A percentile compares a stretch with the other conserved stretches of the same genome.
phyloP scores from a whole-genome alignment of 2,329 filamentous ascomycete genomes.

The Didymellaceae sp. region DNA sequence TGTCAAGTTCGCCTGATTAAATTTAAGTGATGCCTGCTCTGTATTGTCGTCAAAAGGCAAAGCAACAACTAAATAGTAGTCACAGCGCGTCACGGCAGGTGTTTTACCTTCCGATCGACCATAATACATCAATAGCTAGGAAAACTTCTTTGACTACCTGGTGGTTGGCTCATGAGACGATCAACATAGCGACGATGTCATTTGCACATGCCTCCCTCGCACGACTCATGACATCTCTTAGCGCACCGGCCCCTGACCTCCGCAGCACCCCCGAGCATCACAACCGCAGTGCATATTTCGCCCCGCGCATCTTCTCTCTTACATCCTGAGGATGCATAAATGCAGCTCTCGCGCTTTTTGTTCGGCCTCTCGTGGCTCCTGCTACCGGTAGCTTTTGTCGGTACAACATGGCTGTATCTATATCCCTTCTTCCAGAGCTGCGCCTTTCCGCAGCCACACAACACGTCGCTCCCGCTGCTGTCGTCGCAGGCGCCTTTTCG shows the following conservation, averaged over 20 bases:
- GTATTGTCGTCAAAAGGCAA: no score
- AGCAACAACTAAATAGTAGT: no score
- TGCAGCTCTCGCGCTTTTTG: slow-evolving; percentile 58
- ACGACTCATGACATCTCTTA: background rate
- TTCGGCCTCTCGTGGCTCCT: slow-evolving; percentile 57
- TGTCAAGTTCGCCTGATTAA: background rate
- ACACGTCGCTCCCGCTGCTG: slow-evolving; percentile 17
- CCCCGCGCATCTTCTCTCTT: slow-evolving; percentile 4
- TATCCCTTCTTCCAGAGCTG: slow-evolving; percentile 83
- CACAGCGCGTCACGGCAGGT: no score
- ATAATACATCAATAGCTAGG: no score
- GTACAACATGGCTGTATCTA: slow-evolving; percentile 81
- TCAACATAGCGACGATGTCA: no score
- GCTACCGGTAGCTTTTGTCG: slow-evolving; percentile 70
- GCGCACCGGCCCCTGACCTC: slow-evolving; percentile 9
- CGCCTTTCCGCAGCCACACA: slow-evolving; percentile 68
- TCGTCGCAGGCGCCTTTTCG: slow-evolving; percentile 73
- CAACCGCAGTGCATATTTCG: background rate
- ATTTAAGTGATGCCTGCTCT: no score
- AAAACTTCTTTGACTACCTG: no score
- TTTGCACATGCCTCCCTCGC: background rate
- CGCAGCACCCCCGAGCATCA: slow-evolving; percentile 10
- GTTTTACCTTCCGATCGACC: no score
- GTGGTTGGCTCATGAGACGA: no score
- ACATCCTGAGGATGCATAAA: slow-evolving; percentile 50